phyloP scores from a whole-genome alignment of 352 stramenopile genomes.

The Pythium diclinum region DNA sequence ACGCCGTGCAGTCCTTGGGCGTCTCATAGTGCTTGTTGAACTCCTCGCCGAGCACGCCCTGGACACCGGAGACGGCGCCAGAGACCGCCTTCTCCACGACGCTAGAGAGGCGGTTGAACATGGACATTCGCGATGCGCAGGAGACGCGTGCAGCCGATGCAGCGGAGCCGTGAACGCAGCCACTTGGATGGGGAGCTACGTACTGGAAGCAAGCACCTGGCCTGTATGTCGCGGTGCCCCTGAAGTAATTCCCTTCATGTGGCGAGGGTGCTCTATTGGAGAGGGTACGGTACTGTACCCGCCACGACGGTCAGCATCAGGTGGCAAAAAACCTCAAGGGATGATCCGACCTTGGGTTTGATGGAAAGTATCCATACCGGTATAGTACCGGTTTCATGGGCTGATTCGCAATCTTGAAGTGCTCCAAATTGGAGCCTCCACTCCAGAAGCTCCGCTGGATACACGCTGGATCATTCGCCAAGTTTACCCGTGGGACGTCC shows the following conservation, averaged over 20 bases:
- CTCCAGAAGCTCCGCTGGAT: too few species aligned
- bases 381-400: too few species aligned
- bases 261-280: neutral
- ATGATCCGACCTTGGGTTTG: neutral
- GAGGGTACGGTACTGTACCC: too few species aligned
- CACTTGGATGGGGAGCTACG: neutral
- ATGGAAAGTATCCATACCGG: neutral
- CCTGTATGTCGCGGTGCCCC: neutral
- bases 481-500: too few species aligned
- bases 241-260: neutral
- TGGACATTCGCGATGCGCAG: slow-evolving; percentile 26
- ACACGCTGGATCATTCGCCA: neutral
- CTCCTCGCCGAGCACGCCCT: slow-evolving; percentile 76
- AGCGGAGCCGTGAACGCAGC: neutral
- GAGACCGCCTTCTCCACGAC: slow-evolving; percentile 63
- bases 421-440: too few species aligned
- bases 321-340: neutral
- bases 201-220: neutral
- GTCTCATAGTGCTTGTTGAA: slow-evolving; percentile 87
- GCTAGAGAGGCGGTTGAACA: slow-evolving; percentile 44
- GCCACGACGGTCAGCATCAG: neutral
- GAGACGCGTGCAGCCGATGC: neutral
- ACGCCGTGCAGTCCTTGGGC: slow-evolving; percentile 80
- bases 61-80: slow-evolving; percentile 63
- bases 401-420: too few species aligned